Evolutionary conservation across 768 basidiomycete species (phyloP), one percentile per base, ranked within the genome.

Genomic region (Boletus rubroflammeus): DNA sequence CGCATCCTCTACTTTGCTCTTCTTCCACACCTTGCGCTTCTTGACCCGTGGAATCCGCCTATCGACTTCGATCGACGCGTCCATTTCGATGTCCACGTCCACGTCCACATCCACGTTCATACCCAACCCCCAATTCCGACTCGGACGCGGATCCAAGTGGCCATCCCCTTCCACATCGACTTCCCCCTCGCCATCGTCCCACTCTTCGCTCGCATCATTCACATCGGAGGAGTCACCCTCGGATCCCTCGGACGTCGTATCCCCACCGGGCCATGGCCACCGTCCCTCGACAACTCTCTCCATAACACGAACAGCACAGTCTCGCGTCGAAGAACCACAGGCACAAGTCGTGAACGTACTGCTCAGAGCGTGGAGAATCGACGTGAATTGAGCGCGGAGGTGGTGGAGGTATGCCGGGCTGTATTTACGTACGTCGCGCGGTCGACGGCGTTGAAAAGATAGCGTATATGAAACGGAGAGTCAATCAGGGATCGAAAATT

Each of bases 261-360:
- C 68, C 31, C 67, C 69, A 42, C 58, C 47, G 3, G 67, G 67
- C 65, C 67, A 68, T 5, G 67, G 67, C 67, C 67, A 68, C 14
- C 43, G 59, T 41, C 67, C 67, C 40, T 80, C 78, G 23, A 87
- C 84, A 57, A 88, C 83, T n/a, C 74, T 74, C 14, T 80, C 80
- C 80, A 88, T 85, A n/a, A 80, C 76, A 13, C 72, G 75, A 25
- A 86, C 66, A 3, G 81, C 85, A 60, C 88, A 90, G 49, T 86
- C 82, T 31, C 74, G 75, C 5, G 84, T 77, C 6, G 75, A 75
- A 10, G 79, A 74, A 6, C 88, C 88, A 58, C 88, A 90, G 0
- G 88, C 88, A 51, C 88, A 90, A 1, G 85, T 84, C 4, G 84
- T 83, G 62, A 89, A 90, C 0, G 84, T 86, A 17, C 83, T 83